phyloP scores from a whole-genome alignment of 2,329 filamentous ascomycete species.

The Penicillium sp. region DNA sequence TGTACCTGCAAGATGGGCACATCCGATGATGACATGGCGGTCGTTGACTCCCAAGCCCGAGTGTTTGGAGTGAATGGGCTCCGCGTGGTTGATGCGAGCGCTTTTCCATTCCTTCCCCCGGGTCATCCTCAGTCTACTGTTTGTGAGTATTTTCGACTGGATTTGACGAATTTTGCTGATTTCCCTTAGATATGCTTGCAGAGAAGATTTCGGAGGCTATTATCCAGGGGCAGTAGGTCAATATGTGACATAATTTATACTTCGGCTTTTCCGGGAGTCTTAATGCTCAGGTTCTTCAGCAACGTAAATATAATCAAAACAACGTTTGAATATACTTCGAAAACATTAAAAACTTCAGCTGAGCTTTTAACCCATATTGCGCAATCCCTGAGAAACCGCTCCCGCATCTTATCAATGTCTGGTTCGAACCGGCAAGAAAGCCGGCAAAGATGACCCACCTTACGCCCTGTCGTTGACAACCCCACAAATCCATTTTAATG shows the following conservation, averaged over 20 bases:
- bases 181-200: slow-evolving; percentile 21
- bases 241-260: not conserved
- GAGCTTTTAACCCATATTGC: no score
- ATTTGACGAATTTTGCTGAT: not conserved
- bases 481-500: not conserved
- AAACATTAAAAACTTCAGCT: no score
- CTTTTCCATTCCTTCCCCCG: slow-evolving; percentile 39
- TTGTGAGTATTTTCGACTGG: slow-evolving; percentile 11
- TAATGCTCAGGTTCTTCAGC: not conserved
- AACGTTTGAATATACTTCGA: not conserved
- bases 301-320: not conserved
- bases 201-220: slow-evolving; percentile 22
- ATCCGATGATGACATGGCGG: slow-evolving; percentile 26
- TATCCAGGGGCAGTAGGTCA: slow-evolving; percentile 3
- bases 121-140: slow-evolving; percentile 39
- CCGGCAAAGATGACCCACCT: not conserved
- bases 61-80: slow-evolving; percentile 32
- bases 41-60: slow-evolving; percentile 30
- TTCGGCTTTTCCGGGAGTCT: not conserved
- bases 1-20: slow-evolving; percentile 35
- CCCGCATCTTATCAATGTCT: not conserved
- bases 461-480: slow-evolving; percentile 11
- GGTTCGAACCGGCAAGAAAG: not conserved
- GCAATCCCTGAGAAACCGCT: no score
- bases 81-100: slow-evolving; percentile 37